A percentile compares a stretch with the other conserved stretches of the same genome.
Evolutionary conservation across 2,329 filamentous ascomycete genomes (phyloP).

Genomic region (Calcarisporium arbuscula): DNA sequence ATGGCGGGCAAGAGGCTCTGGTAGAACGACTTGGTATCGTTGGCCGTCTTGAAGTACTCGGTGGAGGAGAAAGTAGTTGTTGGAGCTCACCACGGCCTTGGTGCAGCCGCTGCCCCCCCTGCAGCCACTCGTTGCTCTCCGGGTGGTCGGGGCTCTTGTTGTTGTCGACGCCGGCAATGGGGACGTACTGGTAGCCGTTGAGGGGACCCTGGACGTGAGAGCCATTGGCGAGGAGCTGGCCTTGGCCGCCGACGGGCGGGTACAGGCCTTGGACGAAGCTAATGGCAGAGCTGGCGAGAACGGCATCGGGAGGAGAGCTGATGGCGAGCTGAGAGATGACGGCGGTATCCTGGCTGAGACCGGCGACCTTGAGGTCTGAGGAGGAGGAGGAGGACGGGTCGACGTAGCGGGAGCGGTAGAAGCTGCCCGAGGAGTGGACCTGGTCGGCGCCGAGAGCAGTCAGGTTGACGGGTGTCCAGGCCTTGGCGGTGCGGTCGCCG

Average conservation of each 20-base stretch:
- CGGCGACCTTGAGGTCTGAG: conserved; percentile 47
- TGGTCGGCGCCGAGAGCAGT: conserved; percentile 75
- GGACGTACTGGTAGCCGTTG: conserved; percentile 78
- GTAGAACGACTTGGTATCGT: conserved; percentile 56
- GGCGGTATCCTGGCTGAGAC: conserved; percentile 60
- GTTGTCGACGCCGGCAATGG: conserved; percentile 55
- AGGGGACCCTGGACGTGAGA: conserved; percentile 60
- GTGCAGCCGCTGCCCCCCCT: conserved; percentile 51
- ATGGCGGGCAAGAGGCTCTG: conserved; percentile 46
- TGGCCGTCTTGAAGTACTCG: conserved; percentile 37
- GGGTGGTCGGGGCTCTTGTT: conserved; percentile 48
- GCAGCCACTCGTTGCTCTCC: conserved; percentile 52
- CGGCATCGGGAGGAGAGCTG: conserved; percentile 65
- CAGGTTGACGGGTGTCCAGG: conserved; percentile 61
- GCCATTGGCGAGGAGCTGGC: conserved; percentile 65
- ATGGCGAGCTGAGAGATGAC: conserved; percentile 65
- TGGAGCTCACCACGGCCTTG: conserved; percentile 48
- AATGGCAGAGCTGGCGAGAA: conserved; percentile 73
- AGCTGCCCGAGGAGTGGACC: conserved; percentile 64
- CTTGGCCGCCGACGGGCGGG: conserved; percentile 57
- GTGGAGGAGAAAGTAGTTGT: conserved; percentile 44
- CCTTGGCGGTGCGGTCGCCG: conserved; percentile 80
- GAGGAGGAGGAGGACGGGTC: neutral
- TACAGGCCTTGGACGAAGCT: conserved; percentile 84
- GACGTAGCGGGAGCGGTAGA: conserved; percentile 74